Evolutionary conservation across 2,329 filamentous ascomycete genomes (phyloP).

Genomic region (Emydomyces testavorans): DNA sequence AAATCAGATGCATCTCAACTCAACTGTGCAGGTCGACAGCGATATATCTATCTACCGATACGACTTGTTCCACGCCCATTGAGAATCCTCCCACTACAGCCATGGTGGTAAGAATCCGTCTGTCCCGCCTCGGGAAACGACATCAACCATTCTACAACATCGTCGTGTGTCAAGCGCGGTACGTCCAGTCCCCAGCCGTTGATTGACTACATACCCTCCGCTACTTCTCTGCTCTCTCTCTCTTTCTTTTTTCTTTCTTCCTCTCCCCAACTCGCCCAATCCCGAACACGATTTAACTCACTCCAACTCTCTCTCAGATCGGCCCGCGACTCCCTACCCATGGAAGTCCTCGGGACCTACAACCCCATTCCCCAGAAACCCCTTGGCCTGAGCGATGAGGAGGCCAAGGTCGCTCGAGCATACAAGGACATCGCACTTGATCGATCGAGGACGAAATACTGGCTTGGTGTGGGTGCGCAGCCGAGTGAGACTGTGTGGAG

Average conservation of each 20-base stretch:
- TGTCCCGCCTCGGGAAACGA: constrained; percentile 82
- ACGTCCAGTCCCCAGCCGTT: constrained; percentile 21
- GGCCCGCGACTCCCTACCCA: constrained; percentile 72
- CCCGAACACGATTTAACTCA: not conserved
- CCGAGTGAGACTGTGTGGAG: constrained; percentile 84
- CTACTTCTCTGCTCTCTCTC: too few relatives aligned
- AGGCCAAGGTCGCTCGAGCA: constrained; percentile 46
- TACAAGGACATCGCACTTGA: constrained; percentile 92
- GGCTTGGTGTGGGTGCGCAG: constrained; percentile 93
- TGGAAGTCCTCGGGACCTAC: constrained; percentile 76
- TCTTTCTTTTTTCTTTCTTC: not conserved
- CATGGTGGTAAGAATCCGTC: constrained; percentile 90
- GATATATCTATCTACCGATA: too few relatives aligned
- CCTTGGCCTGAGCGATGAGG: constrained; percentile 38
- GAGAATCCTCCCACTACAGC: constrained; percentile 20
- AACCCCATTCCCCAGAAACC: constrained; percentile 48
- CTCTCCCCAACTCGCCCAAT: not conserved
- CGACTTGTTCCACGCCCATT: too few relatives aligned
- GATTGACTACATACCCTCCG: too few relatives aligned
- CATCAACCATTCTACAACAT: constrained; percentile 97
- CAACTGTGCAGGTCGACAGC: too few relatives aligned
- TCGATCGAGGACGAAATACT: constrained; percentile 70
- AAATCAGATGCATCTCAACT: too few relatives aligned
- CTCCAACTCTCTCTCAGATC: constrained; percentile 49
- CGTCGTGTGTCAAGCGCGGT: constrained; percentile 86